phyloP scores from a whole-genome alignment of 495 filamentous ascomycete species.

The Umbilicaria muhlenbergii region DNA sequence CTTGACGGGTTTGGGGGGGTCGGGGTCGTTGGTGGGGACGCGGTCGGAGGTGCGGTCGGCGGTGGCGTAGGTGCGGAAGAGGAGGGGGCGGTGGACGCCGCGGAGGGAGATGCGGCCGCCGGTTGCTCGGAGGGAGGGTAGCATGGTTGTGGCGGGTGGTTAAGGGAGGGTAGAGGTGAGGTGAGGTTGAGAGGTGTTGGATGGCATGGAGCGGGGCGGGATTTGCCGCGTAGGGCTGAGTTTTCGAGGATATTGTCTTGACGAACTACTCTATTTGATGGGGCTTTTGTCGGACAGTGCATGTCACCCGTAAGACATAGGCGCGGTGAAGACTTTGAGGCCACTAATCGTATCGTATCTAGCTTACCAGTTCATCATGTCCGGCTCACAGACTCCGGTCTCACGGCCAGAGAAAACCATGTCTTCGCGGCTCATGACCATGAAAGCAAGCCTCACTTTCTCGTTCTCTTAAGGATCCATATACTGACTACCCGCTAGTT shows the following conservation, averaged over 20 bases:
- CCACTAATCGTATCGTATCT: slow-evolving; percentile 17
- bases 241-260: slow-evolving; percentile 1
- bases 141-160: slow-evolving; percentile 1
- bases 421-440: slow-evolving; percentile 80
- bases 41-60: slow-evolving; percentile 23
- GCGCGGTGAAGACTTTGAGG: not conserved
- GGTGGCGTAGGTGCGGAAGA: slow-evolving; percentile 15
- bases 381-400: slow-evolving; percentile 15
- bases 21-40: slow-evolving; percentile 38
- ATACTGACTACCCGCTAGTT: slow-evolving; percentile 35
- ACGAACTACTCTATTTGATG: no score
- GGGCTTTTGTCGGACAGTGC: not conserved
- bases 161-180: slow-evolving; percentile 6
- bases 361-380: slow-evolving; percentile 21
- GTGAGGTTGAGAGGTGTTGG: not conserved
- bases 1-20: slow-evolving; percentile 26
- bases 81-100: slow-evolving; percentile 14
- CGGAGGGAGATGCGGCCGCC: not conserved
- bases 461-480: not conserved
- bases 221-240: not conserved
- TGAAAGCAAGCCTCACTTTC: slow-evolving; percentile 47
- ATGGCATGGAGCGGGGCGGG: not conserved
- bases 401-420: slow-evolving; percentile 48
- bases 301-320: slow-evolving; percentile 3
- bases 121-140: not conserved